Conservation (phyloP, 352 stramenopile species). For the Phytophthora megakarya region DNA sequence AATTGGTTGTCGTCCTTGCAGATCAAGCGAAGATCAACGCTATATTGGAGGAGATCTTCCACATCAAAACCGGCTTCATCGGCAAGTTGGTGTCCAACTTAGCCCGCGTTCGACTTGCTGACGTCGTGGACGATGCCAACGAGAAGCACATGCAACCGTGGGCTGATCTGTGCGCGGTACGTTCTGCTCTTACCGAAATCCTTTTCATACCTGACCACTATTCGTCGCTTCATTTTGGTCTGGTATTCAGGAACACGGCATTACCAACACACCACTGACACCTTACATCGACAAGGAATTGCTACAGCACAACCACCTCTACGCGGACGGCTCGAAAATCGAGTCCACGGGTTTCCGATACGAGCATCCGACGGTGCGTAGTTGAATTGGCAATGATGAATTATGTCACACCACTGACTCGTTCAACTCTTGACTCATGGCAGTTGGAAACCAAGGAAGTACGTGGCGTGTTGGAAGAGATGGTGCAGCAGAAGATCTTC, state of each 20-base stretch:
- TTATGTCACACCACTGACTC: constrained; percentile 5
- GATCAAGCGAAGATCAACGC: constrained; percentile 82
- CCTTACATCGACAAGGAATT: constrained; percentile 91
- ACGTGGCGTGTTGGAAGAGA: constrained; percentile 65
- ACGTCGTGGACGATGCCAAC: constrained; percentile 90
- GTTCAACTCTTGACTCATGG: constrained; percentile 19
- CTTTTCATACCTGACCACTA: constrained; percentile 1
- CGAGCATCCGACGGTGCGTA: constrained; percentile 62
- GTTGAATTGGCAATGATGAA: constrained; percentile 1
- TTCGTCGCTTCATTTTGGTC: constrained; percentile 14
- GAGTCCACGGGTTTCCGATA: constrained; percentile 80
- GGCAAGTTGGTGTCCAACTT: constrained; percentile 87
- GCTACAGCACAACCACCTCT: constrained; percentile 85
- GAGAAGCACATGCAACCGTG: constrained; percentile 91
- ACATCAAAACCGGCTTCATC: constrained; percentile 85
- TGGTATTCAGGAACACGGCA: constrained; percentile 57
- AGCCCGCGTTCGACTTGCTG: constrained; percentile 69
- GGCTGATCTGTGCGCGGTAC: constrained; percentile 78
- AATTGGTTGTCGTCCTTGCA: constrained; percentile 24
- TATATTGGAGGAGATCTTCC: constrained; percentile 78
- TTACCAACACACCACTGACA: constrained; percentile 85
- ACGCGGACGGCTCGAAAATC: constrained; percentile 77
- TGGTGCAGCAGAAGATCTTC: constrained; percentile 83
- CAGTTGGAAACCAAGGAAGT: constrained; percentile 68
- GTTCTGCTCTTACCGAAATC: constrained; percentile 8